Percentiles rank a stretch among this genome's conserved stretches.
Conservation (phyloP, 805 yeast genomes). For the Candida parachauliodes region DNA sequence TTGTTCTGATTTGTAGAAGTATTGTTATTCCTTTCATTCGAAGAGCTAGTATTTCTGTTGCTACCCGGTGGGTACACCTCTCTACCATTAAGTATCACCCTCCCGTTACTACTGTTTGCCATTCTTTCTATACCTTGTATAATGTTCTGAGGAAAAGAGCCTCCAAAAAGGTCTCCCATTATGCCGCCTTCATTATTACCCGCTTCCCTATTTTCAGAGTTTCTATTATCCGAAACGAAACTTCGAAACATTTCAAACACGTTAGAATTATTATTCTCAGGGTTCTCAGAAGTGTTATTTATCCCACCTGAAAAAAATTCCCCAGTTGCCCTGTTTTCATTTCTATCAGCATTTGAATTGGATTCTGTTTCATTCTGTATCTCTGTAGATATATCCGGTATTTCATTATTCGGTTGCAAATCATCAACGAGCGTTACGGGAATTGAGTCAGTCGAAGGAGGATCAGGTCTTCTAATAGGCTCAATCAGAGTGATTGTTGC, state of each 20-base stretch:
- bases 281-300: background rate
- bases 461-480: slow-evolving; percentile 5
- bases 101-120: slow-evolving; percentile 3
- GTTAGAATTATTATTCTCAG: background rate
- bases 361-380: background rate
- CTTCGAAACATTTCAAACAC: slow-evolving; percentile 6
- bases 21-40: background rate
- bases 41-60: background rate
- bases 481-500: slow-evolving; percentile 7
- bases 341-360: slow-evolving; percentile 1
- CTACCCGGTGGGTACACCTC: slow-evolving; percentile 1
- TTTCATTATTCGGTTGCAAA: background rate
- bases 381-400: background rate
- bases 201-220: background rate
- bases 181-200: background rate
- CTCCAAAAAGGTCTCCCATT: slow-evolving; percentile 2
- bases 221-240: background rate
- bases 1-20: background rate
- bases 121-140: slow-evolving; percentile 7
- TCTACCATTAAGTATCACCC: slow-evolving; percentile 9
- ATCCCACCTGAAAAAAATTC: background rate
- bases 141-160: slow-evolving; percentile 1
- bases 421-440: background rate
- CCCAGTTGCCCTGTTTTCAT: background rate
- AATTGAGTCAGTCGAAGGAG: slow-evolving; percentile 1